Percentiles rank a stretch among this genome's conserved stretches.
Conservation (phyloP, 2,329 filamentous ascomycete species). For the Seiridium cupressi region DNA sequence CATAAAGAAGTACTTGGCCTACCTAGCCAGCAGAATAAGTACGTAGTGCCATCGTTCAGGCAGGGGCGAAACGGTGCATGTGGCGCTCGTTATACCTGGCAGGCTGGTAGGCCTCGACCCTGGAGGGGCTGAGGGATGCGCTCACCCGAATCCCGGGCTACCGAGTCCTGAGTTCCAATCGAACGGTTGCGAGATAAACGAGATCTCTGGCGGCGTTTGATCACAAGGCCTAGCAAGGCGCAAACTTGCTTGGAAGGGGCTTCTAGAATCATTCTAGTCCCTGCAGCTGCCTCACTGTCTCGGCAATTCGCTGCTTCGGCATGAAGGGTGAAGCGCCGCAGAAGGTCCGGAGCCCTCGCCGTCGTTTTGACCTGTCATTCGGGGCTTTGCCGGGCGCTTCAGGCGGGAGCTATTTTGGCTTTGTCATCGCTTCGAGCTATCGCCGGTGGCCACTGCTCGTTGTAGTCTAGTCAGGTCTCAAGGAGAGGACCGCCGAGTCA, state of each 20-base stretch:
- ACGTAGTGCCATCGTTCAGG: too few species aligned
- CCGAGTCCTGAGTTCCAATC: not conserved
- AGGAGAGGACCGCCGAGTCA: not conserved
- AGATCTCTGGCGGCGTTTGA: not conserved
- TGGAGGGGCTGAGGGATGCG: too few species aligned
- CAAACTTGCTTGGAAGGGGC: not conserved
- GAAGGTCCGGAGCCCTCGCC: not conserved
- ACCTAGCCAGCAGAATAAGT: too few species aligned
- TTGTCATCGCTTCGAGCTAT: not conserved
- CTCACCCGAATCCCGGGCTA: too few species aligned
- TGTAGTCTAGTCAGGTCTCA: not conserved
- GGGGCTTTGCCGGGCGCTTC: not conserved
- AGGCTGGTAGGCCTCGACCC: too few species aligned
- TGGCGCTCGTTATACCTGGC: too few species aligned
- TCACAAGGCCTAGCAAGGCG: not conserved
- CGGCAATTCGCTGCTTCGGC: not conserved
- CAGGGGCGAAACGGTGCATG: too few species aligned
- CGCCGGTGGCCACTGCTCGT: not conserved
- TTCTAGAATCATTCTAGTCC: conserved; percentile 1
- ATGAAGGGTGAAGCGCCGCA: not conserved
- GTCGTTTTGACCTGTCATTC: not conserved
- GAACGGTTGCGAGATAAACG: not conserved
- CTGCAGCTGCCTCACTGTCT: not conserved
- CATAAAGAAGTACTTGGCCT: too few species aligned
- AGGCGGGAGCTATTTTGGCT: conserved; percentile 1